Conservation (phyloP, 768 basidiomycete species). For the Mrakia hoshinonis region DNA sequence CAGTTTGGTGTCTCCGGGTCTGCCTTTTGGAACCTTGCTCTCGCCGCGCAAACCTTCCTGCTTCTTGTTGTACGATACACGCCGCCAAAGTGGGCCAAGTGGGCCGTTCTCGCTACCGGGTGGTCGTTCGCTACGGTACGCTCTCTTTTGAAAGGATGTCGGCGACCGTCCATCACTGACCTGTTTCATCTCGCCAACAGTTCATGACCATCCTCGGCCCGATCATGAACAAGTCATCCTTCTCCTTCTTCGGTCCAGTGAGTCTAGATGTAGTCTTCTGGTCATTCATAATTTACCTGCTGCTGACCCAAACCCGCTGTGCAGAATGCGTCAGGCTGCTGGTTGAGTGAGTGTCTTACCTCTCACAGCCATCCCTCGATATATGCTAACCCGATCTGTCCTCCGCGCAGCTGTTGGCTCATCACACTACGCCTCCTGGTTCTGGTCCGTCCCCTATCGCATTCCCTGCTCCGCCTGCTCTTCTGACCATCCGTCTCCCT, state of each 20-base stretch:
- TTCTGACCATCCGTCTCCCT: not conserved
- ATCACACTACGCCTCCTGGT: no score
- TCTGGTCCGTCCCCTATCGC: no score
- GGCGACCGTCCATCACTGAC: no score
- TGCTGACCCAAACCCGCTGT: no score
- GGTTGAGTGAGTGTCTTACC: no score
- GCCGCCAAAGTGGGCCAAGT: not conserved
- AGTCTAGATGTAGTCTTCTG: no score
- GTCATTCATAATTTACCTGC: no score
- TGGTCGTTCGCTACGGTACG: not conserved
- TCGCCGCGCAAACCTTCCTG: not conserved
- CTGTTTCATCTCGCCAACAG: not conserved
- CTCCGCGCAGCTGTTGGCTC: no score
- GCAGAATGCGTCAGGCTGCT: no score
- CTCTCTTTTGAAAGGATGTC: not conserved
- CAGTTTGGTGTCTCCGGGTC: not conserved
- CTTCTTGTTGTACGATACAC: not conserved
- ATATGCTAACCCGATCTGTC: no score
- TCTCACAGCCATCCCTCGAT: no score
- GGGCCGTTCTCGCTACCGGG: not conserved
- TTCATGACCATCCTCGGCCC: constrained; percentile 4
- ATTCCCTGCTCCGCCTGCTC: not conserved
- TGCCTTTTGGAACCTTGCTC: not conserved
- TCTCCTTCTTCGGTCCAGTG: not conserved
- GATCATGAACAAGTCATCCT: not conserved